These are phyloP conservation scores for Lactifluus subvellereus DNA, from an alignment of 768 basidiomycete species.

Conservation along the genomic window DNA sequence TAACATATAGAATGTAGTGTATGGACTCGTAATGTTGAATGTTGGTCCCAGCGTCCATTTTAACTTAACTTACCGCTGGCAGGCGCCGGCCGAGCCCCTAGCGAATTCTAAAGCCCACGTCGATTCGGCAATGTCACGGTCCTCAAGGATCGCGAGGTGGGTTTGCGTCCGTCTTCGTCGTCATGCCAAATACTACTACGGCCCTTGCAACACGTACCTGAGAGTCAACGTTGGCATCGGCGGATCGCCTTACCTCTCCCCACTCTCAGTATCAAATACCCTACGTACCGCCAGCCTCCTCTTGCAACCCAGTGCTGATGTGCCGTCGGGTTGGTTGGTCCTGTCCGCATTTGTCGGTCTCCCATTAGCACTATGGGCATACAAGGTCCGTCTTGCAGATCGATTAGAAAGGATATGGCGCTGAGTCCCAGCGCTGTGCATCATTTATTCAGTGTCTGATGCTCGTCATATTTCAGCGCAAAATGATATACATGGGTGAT, in stretches of 20 bases:
- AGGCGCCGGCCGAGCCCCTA: too few relatives aligned
- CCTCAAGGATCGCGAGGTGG: not conserved
- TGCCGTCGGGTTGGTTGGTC: slow-evolving; percentile 16
- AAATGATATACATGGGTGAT: slow-evolving; percentile 46
- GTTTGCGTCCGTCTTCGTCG: not conserved
- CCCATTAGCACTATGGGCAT: slow-evolving; percentile 21
- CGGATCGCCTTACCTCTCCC: not conserved
- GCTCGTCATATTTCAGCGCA: slow-evolving; percentile 44
- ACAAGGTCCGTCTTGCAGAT: slow-evolving; percentile 18
- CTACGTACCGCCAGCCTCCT: slow-evolving; percentile 3
- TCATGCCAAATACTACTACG: not conserved
- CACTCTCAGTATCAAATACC: not conserved
- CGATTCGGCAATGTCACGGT: not conserved
- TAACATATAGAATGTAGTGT: slow-evolving; percentile 1
- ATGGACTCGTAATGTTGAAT: not conserved
- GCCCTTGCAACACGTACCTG: not conserved
- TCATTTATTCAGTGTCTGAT: slow-evolving; percentile 36
- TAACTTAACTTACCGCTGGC: too few relatives aligned
- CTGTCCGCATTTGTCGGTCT: slow-evolving; percentile 21
- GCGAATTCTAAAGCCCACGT: not conserved
- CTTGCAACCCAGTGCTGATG: slow-evolving; percentile 16
- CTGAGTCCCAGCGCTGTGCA: not conserved
- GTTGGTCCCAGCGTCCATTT: too few relatives aligned
- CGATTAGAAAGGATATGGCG: not conserved
- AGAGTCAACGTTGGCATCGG: not conserved